phyloP scores from a whole-genome alignment of 2,329 filamentous ascomycete species.

The Paraconiothyrium brasiliense region DNA sequence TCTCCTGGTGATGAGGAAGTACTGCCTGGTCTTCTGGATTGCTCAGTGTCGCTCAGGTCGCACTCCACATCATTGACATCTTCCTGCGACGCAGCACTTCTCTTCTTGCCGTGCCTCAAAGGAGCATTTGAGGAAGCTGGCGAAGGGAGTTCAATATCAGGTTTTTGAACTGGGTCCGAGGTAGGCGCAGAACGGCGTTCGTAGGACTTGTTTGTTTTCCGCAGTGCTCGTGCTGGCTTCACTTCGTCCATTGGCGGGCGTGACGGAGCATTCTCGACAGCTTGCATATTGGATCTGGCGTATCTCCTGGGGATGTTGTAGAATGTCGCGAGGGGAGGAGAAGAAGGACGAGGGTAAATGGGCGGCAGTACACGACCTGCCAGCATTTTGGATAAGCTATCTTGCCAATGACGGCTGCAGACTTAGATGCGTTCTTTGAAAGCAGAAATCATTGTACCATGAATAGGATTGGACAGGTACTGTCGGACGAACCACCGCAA shows the following conservation, averaged over 20 bases:
- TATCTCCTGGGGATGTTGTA: constrained; percentile 48
- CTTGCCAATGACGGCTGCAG: constrained; percentile 34
- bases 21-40: constrained; percentile 34
- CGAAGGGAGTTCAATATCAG: constrained; percentile 30
- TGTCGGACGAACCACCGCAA: constrained; percentile 33
- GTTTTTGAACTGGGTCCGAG: constrained; percentile 27
- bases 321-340: constrained; percentile 43
- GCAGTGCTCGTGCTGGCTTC: constrained; percentile 32
- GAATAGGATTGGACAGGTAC: constrained; percentile 34
- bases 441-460: constrained; percentile 46
- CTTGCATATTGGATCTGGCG: constrained; percentile 45
- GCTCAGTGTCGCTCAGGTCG: constrained; percentile 28
- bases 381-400: constrained; percentile 40
- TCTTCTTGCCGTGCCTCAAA: constrained; percentile 35
- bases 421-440: constrained; percentile 43
- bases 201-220: constrained; percentile 42
- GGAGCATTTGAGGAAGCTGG: constrained; percentile 28
- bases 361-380: constrained; percentile 46
- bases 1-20: constrained; percentile 44
- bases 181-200: constrained; percentile 35
- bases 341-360: constrained; percentile 28
- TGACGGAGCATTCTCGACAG: constrained; percentile 25
- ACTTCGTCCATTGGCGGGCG: constrained; percentile 32
- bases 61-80: constrained; percentile 27
- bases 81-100: constrained; percentile 33